phyloP scores from a whole-genome alignment of 305 asterid genomes.

The Rubia balearica region DNA sequence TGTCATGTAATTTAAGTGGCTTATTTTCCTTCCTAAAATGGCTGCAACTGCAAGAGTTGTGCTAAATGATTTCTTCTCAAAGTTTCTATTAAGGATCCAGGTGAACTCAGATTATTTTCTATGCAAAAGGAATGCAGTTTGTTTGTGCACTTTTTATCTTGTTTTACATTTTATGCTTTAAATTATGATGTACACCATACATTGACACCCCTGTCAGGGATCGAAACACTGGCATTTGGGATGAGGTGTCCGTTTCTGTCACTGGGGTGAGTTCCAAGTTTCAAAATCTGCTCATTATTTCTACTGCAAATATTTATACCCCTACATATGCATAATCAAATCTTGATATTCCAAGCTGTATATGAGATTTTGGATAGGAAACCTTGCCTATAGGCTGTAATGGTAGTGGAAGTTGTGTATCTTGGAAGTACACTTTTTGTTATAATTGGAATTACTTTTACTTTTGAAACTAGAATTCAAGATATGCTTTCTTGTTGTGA shows the following conservation, averaged over 20 bases:
- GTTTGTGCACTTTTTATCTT: neutral
- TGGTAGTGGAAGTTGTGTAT: neutral
- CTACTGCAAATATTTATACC: neutral
- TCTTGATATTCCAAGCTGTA: neutral
- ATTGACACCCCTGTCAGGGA: slow-evolving; percentile 48
- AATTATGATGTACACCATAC: neutral
- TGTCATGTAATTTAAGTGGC: neutral
- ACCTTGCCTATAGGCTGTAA: slow-evolving; percentile 1
- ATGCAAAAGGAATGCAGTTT: slow-evolving; percentile 1
- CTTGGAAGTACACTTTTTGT: neutral
- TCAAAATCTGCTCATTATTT: neutral
- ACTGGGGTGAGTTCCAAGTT: slow-evolving; percentile 64
- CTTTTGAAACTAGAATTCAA: neutral
- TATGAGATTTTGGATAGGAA: neutral
- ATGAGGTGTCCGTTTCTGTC: slow-evolving; percentile 79
- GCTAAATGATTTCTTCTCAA: neutral
- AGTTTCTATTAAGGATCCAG: slow-evolving; percentile 1
- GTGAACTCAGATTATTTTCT: neutral
- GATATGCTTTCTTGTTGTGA: neutral
- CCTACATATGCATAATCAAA: neutral
- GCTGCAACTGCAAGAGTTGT: neutral
- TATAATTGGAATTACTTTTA: neutral
- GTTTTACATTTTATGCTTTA: slow-evolving; percentile 5
- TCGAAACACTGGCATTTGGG: slow-evolving; percentile 99
- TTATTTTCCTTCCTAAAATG: neutral